Conservation (phyloP, 768 basidiomycete genomes). For the Sarcomyxa edulis region DNA sequence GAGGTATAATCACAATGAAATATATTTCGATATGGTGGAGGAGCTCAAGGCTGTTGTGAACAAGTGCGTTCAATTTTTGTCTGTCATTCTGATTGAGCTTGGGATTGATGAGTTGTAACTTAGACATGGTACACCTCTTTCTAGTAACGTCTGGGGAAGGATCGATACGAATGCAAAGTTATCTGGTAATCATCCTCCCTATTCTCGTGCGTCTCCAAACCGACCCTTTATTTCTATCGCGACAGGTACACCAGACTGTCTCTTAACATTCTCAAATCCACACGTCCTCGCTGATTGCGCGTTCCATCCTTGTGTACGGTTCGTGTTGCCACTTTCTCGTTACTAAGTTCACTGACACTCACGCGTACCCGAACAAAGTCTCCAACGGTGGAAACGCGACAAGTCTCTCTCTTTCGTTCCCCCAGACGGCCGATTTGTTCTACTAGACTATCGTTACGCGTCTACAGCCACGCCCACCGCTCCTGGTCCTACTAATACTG, state of each 20-base stretch:
- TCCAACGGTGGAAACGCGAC: conserved; percentile 76
- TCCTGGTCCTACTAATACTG: conserved; percentile 13
- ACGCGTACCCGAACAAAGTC: conserved; percentile 32
- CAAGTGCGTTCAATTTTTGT: conserved; percentile 41
- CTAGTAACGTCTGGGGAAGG: conserved; percentile 67
- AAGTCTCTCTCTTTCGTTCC: conserved; percentile 86
- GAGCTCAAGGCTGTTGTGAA: conserved; percentile 74
- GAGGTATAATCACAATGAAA: conserved; percentile 83
- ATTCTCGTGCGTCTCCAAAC: too few relatives aligned
- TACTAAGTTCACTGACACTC: conserved; percentile 3
- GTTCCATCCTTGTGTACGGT: conserved; percentile 94
- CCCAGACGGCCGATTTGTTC: conserved; percentile 83
- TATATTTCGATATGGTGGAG: conserved; percentile 89
- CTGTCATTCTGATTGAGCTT: not conserved
- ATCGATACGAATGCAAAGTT: conserved; percentile 75
- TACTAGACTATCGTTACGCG: conserved; percentile 78
- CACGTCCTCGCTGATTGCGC: conserved; percentile 71
- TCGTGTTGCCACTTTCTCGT: conserved; percentile 15
- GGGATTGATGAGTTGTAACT: not conserved
- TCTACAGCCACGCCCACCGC: conserved; percentile 30
- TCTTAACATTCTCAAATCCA: conserved; percentile 71
- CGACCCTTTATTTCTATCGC: too few relatives aligned
- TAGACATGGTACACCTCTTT: conserved; percentile 66
- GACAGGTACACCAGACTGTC: conserved; percentile 86
- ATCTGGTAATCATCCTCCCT: conserved; percentile 48